These are phyloP conservation scores for Schizothecium vesticola DNA, from an alignment of 495 filamentous ascomycete genomes.

Conservation along the genomic window DNA sequence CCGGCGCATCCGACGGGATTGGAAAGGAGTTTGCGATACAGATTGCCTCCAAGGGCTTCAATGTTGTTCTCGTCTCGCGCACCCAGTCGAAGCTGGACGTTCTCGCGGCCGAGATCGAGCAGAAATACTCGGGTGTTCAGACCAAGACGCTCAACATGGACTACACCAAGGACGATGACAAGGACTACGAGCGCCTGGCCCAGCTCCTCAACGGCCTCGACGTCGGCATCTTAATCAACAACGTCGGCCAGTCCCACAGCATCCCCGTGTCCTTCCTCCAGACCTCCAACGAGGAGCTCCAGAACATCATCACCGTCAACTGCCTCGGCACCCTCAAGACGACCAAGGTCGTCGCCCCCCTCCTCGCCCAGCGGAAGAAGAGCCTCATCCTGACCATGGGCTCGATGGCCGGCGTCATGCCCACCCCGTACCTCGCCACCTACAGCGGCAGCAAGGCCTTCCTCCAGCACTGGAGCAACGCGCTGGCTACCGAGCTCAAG, in stretches of 20 bases:
- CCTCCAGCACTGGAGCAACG: slow-evolving; percentile 90
- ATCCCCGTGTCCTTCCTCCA: slow-evolving; percentile 86
- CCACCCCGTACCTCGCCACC: slow-evolving; percentile 88
- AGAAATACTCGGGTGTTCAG: slow-evolving; percentile 58
- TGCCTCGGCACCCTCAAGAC: slow-evolving; percentile 80
- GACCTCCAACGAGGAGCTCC: slow-evolving; percentile 71
- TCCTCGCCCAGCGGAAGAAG: slow-evolving; percentile 73
- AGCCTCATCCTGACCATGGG: slow-evolving; percentile 97
- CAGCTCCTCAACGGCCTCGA: slow-evolving; percentile 65
- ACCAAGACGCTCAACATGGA: slow-evolving; percentile 84
- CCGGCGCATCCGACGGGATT: slow-evolving; percentile 92
- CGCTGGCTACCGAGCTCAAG: slow-evolving; percentile 77
- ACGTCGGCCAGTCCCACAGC: slow-evolving; percentile 88
- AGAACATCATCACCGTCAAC: slow-evolving; percentile 90
- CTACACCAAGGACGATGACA: slow-evolving; percentile 69
- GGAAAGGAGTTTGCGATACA: slow-evolving; percentile 94
- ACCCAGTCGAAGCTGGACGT: slow-evolving; percentile 81
- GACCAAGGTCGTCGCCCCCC: slow-evolving; percentile 77
- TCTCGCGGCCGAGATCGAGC: slow-evolving; percentile 68
- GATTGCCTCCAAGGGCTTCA: slow-evolving; percentile 87
- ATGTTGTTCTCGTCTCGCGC: slow-evolving; percentile 87
- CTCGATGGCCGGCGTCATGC: slow-evolving; percentile 84
- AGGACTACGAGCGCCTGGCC: slow-evolving; percentile 69
- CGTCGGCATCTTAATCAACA: slow-evolving; percentile 88
- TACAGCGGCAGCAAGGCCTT: slow-evolving; percentile 99